Percentiles rank a stretch among this genome's conserved stretches.
phyloP scores from a whole-genome alignment of 805 yeast species.

The Candida tallmaniae region DNA sequence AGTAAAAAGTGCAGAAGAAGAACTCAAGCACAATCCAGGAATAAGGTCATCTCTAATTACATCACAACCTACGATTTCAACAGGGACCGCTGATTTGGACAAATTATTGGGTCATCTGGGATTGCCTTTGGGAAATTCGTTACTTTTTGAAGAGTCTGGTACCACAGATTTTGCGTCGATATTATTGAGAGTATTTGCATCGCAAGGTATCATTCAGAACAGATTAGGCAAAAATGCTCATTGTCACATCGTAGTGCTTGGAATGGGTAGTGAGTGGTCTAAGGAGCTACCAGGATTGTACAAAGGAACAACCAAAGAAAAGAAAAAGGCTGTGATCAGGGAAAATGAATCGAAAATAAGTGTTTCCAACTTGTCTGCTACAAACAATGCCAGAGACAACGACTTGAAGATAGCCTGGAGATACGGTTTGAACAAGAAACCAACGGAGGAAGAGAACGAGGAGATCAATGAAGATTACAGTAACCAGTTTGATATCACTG shows the following conservation, averaged over 20 bases:
- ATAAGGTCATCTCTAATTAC: slow-evolving; percentile 73
- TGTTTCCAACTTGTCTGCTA: slow-evolving; percentile 57
- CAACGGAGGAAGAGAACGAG: slow-evolving; percentile 16
- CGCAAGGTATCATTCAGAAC: slow-evolving; percentile 72
- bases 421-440: slow-evolving; percentile 50
- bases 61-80: slow-evolving; percentile 71
- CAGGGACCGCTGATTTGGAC: slow-evolving; percentile 78
- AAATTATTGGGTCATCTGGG: slow-evolving; percentile 76
- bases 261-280: slow-evolving; percentile 55
- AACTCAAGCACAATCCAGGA: slow-evolving; percentile 42
- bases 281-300: slow-evolving; percentile 74
- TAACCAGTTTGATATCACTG: slow-evolving; percentile 73
- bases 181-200: slow-evolving; percentile 60
- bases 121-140: slow-evolving; percentile 68
- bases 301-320: slow-evolving; percentile 62
- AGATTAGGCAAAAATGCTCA: slow-evolving; percentile 40
- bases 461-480: slow-evolving; percentile 48
- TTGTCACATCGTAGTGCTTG: slow-evolving; percentile 63
- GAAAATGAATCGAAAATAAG: slow-evolving; percentile 60
- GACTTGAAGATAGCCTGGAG: slow-evolving; percentile 94
- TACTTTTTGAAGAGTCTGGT: slow-evolving; percentile 77
- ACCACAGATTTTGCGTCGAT: slow-evolving; percentile 84
- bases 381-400: slow-evolving; percentile 15
- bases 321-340: slow-evolving; percentile 53
- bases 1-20: background rate